Evolutionary conservation across 352 stramenopile genomes (phyloP).

Genomic region (Pythium monospermum): DNA sequence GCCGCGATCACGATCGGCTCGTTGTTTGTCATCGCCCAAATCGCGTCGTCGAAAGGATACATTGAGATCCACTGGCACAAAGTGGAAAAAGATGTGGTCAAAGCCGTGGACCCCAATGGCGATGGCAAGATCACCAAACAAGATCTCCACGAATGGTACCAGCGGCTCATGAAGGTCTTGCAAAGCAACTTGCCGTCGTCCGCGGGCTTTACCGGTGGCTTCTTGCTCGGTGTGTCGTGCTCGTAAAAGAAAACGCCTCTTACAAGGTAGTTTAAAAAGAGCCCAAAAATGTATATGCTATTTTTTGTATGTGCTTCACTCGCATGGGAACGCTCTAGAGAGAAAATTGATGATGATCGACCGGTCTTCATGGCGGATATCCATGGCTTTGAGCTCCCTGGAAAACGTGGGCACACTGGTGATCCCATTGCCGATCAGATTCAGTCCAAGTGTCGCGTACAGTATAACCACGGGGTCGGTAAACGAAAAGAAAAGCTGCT

Average conservation of each 20-base stretch:
- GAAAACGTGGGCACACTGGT: conserved; percentile 79
- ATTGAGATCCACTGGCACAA: conserved; percentile 89
- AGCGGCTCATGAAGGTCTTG: conserved; percentile 61
- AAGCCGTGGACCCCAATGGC: conserved; percentile 73
- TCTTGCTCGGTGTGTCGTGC: conserved; percentile 65
- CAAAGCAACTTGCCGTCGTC: conserved; percentile 84
- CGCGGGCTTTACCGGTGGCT: conserved; percentile 68
- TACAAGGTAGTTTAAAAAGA: no score
- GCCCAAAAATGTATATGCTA: conserved; percentile 1
- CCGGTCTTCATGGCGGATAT: conserved; percentile 61
- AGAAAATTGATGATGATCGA: conserved; percentile 78
- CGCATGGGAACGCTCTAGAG: conserved; percentile 62
- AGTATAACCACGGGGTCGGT: conserved; percentile 69
- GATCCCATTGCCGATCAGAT: conserved; percentile 82
- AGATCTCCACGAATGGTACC: conserved; percentile 75
- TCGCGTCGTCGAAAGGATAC: conserved; percentile 82
- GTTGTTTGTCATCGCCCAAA: conserved; percentile 73
- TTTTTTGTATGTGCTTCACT: conserved; percentile 21
- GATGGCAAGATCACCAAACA: conserved; percentile 83
- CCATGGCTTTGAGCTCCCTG: conserved; percentile 72
- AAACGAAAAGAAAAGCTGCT: conserved; percentile 72
- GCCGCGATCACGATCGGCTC: conserved; percentile 69
- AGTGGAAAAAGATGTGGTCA: conserved; percentile 82
- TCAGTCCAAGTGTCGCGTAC: conserved; percentile 76
- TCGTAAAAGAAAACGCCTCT: conserved; percentile 29